A percentile compares a stretch with the other conserved stretches of the same genome.
These are phyloP conservation scores for Ceratobasidium sp. DNA, from an alignment of 1,284 basidiomycete species.

Conservation along the genomic window DNA sequence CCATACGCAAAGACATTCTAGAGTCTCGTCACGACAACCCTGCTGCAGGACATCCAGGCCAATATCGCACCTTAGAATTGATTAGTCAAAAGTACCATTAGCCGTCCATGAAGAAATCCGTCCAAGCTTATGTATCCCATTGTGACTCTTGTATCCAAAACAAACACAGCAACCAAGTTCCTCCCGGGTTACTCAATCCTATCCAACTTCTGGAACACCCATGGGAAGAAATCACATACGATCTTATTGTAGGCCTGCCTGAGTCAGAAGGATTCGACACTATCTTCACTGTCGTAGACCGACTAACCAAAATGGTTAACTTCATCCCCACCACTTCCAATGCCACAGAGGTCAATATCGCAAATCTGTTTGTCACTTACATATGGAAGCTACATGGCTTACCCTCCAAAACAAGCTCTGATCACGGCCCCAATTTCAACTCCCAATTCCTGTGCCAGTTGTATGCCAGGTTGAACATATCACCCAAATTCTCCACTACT, in stretches of 20 bases:
- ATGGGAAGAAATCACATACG: conserved; percentile 32
- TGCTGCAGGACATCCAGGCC: no score
- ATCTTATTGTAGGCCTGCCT: no score
- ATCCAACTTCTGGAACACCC: conserved; percentile 14
- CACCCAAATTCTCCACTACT: conserved; percentile 32
- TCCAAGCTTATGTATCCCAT: no score
- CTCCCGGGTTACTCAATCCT: conserved; percentile 25
- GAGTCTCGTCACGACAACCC: no score
- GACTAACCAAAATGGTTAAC: conserved; percentile 41
- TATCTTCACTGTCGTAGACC: conserved; percentile 40
- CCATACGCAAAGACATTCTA: no score
- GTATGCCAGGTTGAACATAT: conserved; percentile 15
- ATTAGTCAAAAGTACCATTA: conserved; percentile 75
- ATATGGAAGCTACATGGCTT: conserved; percentile 43
- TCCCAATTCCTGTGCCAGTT: conserved; percentile 30
- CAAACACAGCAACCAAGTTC: neutral
- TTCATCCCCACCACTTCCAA: conserved; percentile 21
- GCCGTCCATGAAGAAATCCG: no score
- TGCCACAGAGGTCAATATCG: conserved; percentile 12
- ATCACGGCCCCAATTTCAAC: conserved; percentile 39
- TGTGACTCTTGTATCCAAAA: no score
- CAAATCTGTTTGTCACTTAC: conserved; percentile 32
- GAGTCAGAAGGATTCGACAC: conserved; percentile 12
- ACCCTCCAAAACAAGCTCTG: conserved; percentile 3
- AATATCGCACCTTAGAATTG: no score